Evolutionary conservation across 306 rosid species (phyloP).

Genomic region (Phaseolus lunatus): DNA sequence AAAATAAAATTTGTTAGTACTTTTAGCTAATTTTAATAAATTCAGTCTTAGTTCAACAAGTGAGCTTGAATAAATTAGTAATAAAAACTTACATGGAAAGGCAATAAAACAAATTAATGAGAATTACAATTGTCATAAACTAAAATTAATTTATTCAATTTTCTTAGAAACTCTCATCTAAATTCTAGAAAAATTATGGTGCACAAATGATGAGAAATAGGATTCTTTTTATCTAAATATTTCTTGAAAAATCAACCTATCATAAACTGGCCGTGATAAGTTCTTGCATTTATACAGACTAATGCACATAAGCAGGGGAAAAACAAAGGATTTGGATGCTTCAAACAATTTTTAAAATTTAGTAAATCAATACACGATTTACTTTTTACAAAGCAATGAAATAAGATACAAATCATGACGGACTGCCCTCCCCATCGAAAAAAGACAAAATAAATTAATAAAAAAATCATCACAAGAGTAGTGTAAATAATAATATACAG

Average conservation of each 20-base stretch:
- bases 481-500: conserved; percentile 16
- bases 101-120: not conserved
- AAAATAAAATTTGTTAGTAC: too few species aligned
- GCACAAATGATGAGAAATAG: not conserved
- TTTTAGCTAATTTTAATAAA: not conserved
- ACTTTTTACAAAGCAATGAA: conserved; percentile 18
- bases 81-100: not conserved
- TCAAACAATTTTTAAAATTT: conserved; percentile 1
- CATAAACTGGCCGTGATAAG: not conserved
- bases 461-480: not conserved
- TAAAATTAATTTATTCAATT: not conserved
- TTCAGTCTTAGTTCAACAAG: too few species aligned
- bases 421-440: not conserved
- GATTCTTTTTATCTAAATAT: not conserved
- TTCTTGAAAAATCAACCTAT: not conserved
- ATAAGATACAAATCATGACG: conserved; percentile 8
- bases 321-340: not conserved
- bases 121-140: not conserved
- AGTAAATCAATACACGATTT: conserved; percentile 21
- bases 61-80: not conserved
- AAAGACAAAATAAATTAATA: conserved; percentile 1
- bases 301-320: not conserved
- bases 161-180: not conserved
- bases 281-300: not conserved
- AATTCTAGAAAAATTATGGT: not conserved